phyloP scores from a whole-genome alignment of 2,329 filamentous ascomycete genomes.

The Fusarium pseudograminearum region DNA sequence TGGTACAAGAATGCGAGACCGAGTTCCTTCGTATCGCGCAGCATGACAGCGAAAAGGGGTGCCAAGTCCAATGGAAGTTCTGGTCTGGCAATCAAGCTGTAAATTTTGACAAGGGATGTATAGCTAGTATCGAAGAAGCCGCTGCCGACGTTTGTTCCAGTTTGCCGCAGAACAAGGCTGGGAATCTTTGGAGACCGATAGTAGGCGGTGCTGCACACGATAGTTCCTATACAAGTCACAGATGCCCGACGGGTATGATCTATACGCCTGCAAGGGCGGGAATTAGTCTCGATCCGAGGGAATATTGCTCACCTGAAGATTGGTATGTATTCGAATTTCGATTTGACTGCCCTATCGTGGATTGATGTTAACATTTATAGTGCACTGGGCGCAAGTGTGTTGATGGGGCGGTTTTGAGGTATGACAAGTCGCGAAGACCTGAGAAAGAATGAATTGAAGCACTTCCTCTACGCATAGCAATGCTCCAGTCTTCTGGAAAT shows the following conservation, averaged over 20 bases:
- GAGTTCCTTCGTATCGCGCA: conserved; percentile 1
- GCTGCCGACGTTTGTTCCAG: conserved; percentile 5
- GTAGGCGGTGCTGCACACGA: conserved; percentile 21
- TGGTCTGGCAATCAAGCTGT: conserved; percentile 3
- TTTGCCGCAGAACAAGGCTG: not conserved
- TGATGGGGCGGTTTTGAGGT: conserved; percentile 9
- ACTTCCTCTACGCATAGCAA: not conserved
- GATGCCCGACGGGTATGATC: conserved; percentile 23
- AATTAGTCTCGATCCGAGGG: conserved; percentile 7
- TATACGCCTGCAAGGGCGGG: conserved; percentile 17
- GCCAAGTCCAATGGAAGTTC: not conserved
- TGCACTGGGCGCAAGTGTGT: conserved; percentile 7
- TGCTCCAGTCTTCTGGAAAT: accelerated
- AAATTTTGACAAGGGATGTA: conserved; percentile 1
- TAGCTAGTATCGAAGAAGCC: conserved; percentile 9
- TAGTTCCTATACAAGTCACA: conserved; percentile 15
- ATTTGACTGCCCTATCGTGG: accelerated
- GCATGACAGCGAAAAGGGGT: conserved; percentile 9
- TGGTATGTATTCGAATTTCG: not conserved
- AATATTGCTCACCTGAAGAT: conserved; percentile 18
- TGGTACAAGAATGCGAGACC: not conserved
- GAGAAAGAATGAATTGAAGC: not conserved
- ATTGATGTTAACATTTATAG: not conserved
- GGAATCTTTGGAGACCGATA: conserved; percentile 7
- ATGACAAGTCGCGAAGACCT: not conserved